Base-by-base conservation (phyloP, 106 monocot species). In the Gastrodia elata region DNA sequence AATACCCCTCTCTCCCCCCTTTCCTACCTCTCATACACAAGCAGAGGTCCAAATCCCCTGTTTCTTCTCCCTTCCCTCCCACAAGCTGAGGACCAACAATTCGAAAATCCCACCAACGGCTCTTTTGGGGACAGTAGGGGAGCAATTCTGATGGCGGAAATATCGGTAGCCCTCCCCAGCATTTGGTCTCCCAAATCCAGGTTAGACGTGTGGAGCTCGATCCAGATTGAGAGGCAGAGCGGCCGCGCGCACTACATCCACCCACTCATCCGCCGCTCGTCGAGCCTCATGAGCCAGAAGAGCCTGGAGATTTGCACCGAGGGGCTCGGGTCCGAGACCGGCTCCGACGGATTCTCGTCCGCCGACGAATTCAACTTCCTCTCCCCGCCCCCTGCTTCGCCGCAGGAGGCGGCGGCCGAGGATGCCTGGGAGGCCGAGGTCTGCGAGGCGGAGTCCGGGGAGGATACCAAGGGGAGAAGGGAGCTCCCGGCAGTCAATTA, bases 251-350 rank as follows among this genome's bases (percentile, higher is more conserved):
- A 48, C 0, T 94, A 95, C 68, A 77, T 91, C 7, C 91, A 89
- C 39, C 92, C 90, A 1, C 84, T 90, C 11, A 7, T 77, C 16
- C 68, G 81, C 61, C 74, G 76, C 25, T 83, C 85, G 0, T 81
- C 81, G 15, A 77, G 74, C 76, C 80, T 76, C 18, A 69, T 97
- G 74, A 97, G 88, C 90, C 92, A 90, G 83, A 83, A 81, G 65
- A 97, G 92, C 92, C 83, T 92, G 3, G 81, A 97, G 75, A 76
- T 86, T 18, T 97, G 96, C 92, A 97, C 96, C 1, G 96, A 97
- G 81, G 88, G 79, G 77, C 92, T 97, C 71, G 90, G 96, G 6
- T 92, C 92, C 3, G 96, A 97, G 77, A 88, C 92, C 1, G 96
- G 96, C 77, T 88, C 92, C 10, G 90, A 90, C 28, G 84, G 71